phyloP scores from a whole-genome alignment of 2,329 filamentous ascomycete genomes.

The Triangularia setosa region DNA sequence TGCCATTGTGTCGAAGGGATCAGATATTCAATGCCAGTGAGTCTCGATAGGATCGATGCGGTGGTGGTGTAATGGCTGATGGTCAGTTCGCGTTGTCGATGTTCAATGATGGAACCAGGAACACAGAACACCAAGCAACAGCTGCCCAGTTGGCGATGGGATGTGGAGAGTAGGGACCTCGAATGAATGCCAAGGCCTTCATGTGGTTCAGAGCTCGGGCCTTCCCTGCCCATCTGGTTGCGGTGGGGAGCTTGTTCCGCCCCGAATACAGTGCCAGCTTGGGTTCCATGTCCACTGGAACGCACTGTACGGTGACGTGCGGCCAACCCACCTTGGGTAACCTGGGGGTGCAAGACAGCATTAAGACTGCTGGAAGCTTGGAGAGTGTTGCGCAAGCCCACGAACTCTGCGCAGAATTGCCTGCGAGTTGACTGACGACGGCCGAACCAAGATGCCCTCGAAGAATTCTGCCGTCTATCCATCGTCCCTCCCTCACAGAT shows the following conservation, averaged over 20 bases:
- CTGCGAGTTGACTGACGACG: background rate
- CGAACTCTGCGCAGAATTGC: background rate
- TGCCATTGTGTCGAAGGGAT: slow-evolving; percentile 37
- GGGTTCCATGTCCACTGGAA: background rate
- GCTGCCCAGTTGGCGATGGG: background rate
- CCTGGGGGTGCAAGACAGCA: background rate
- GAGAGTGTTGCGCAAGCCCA: background rate
- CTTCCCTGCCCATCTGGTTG: background rate
- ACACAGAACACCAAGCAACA: background rate
- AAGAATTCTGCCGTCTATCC: slow-evolving; percentile 4
- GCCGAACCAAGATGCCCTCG: slow-evolving; percentile 18
- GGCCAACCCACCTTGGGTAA: slow-evolving; percentile 2
- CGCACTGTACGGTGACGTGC: slow-evolving; percentile 20
- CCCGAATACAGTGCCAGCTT: background rate
- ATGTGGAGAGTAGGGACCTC: slow-evolving; percentile 1
- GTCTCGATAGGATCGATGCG: background rate
- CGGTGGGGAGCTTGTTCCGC: slow-evolving; percentile 16
- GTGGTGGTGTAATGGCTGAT: background rate
- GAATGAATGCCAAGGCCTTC: background rate
- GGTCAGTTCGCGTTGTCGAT: background rate
- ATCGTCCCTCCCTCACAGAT: background rate
- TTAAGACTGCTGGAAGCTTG: background rate
- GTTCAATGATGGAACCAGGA: background rate
- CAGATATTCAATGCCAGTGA: background rate
- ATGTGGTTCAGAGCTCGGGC: background rate